Evolutionary conservation across 139 green algal species (phyloP).

Genomic region (Parachlorella kessleri): DNA sequence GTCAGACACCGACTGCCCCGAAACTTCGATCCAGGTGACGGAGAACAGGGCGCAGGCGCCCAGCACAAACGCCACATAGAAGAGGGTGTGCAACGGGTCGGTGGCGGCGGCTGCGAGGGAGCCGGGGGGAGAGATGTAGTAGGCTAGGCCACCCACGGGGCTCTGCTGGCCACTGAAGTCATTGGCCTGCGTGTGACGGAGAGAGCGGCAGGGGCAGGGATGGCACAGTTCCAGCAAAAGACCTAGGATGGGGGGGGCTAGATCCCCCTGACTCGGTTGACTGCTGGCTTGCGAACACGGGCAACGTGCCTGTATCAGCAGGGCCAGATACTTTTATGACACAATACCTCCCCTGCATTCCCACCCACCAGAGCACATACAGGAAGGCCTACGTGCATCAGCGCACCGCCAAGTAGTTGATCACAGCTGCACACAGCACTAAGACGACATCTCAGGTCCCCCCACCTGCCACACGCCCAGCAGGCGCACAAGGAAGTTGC

Average conservation of each 20-base stretch:
- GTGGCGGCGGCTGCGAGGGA: constrained; percentile 84
- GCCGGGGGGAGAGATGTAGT: constrained; percentile 96
- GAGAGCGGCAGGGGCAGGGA: not conserved
- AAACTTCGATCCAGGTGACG: constrained; percentile 99
- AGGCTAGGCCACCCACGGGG: constrained; percentile 96
- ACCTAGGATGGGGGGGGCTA: not conserved
- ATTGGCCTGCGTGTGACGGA: constrained; percentile 35
- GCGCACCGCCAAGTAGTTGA: too few species aligned
- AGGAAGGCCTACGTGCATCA: too few species aligned
- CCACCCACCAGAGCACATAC: too few species aligned
- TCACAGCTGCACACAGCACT: too few species aligned
- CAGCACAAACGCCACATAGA: constrained; percentile 99
- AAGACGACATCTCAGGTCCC: not conserved
- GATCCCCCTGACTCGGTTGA: too few species aligned
- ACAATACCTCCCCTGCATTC: too few species aligned
- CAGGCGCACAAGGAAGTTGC: constrained; percentile 93
- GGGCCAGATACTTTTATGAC: too few species aligned
- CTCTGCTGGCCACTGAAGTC: constrained; percentile 79
- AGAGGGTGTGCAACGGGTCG: constrained; percentile 95
- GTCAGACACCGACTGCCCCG: constrained; percentile 88
- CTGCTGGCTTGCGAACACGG: too few species aligned
- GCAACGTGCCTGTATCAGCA: too few species aligned
- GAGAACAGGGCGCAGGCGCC: constrained; percentile 95
- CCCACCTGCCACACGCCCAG: constrained; percentile 80
- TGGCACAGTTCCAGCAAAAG: too few species aligned